Evolutionary conservation across 169 alveolate species (phyloP).

Genomic region (Plasmodium inui): DNA sequence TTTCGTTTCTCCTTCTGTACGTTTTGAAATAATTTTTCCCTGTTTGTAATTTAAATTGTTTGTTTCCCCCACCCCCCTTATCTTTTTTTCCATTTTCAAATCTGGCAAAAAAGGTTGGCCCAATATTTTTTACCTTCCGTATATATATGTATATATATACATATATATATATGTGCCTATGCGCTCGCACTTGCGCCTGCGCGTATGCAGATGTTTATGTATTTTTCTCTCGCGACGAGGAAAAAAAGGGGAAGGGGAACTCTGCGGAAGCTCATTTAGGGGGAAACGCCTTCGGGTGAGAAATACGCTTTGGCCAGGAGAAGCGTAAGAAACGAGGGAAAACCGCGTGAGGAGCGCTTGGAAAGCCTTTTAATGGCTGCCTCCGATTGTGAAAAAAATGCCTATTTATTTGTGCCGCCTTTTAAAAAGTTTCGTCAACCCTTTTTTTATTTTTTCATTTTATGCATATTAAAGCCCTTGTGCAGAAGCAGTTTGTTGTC

Average conservation of each 20-base stretch:
- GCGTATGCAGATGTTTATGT: not conserved
- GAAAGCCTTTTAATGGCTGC: not conserved
- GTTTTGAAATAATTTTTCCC: not conserved
- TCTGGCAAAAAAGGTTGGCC: not conserved
- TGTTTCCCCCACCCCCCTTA: not conserved
- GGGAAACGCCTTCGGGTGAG: not conserved
- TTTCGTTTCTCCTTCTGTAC: not conserved
- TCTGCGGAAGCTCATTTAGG: not conserved
- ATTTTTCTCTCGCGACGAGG: not conserved
- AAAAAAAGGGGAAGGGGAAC: not conserved
- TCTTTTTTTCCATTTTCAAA: not conserved
- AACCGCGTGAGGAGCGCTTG: not conserved
- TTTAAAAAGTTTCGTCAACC: not conserved
- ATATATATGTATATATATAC: not conserved
- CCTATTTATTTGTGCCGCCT: conserved; percentile 6
- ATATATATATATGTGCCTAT: not conserved
- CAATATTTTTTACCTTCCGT: not conserved
- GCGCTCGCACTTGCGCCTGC: not conserved
- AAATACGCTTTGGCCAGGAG: not conserved
- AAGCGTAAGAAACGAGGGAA: not conserved
- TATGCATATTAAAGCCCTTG: not conserved
- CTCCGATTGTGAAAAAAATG: conserved; percentile 3
- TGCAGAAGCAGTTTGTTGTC: not conserved
- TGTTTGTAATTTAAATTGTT: not conserved
- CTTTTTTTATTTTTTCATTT: not conserved